These are phyloP conservation scores for Lipomyces spencermartinsiae DNA, from an alignment of 805 yeast genomes.

Conservation along the genomic window DNA sequence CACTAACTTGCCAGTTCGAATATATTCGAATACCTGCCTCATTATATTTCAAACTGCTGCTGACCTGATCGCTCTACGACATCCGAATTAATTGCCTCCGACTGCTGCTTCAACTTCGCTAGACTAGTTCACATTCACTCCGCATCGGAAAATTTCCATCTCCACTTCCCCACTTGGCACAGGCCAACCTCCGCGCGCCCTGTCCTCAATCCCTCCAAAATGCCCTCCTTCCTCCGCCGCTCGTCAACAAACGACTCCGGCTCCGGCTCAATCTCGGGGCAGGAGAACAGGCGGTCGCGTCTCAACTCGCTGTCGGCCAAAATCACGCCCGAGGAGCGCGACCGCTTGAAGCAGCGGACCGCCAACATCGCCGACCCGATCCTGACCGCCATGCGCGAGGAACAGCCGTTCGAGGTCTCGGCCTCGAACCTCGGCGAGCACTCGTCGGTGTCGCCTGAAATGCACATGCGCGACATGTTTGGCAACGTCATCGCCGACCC, in stretches of 20 bases:
- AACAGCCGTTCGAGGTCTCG: constrained; percentile 87
- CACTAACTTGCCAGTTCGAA: too few species aligned
- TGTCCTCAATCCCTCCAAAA: background rate
- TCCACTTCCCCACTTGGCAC: background rate
- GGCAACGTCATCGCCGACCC: constrained; percentile 80
- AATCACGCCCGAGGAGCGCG: constrained; percentile 33
- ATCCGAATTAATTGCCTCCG: too few species aligned
- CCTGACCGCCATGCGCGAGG: constrained; percentile 89
- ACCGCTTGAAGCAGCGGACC: constrained; percentile 32
- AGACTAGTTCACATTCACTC: too few species aligned
- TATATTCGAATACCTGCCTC: background rate
- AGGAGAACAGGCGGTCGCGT: constrained; percentile 2
- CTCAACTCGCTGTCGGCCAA: constrained; percentile 10
- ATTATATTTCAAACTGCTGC: background rate
- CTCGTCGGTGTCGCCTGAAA: constrained; percentile 56
- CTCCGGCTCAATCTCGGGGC: background rate
- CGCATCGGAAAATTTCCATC: background rate
- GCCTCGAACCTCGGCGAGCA: constrained; percentile 49
- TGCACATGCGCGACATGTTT: constrained; percentile 76
- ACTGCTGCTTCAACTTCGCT: too few species aligned
- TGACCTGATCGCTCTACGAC: too few species aligned
- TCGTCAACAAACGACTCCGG: constrained; percentile 20
- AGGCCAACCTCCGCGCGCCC: background rate
- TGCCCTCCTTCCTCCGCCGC: constrained; percentile 24
- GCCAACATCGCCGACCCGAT: constrained; percentile 69